Conservation (phyloP, 2,329 filamentous ascomycete genomes). For the Polychaeton citri region DNA sequence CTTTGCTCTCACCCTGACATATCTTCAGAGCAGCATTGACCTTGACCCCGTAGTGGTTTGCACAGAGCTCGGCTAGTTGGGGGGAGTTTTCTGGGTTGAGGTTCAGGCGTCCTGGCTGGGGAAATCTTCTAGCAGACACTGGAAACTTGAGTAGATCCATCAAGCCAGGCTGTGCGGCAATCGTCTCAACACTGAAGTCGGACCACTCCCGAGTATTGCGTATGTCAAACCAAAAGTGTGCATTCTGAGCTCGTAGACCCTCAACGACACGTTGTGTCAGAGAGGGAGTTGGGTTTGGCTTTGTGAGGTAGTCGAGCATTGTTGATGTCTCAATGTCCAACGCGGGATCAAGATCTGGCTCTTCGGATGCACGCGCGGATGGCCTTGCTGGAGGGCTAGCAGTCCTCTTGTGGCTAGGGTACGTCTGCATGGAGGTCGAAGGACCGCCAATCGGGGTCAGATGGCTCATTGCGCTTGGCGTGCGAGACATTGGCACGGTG, state of each 20-base stretch:
- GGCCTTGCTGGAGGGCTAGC: conserved; percentile 26
- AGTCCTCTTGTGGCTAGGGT: conserved; percentile 15
- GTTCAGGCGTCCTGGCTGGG: conserved; percentile 41
- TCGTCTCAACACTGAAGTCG: conserved; percentile 59
- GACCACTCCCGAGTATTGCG: conserved; percentile 77
- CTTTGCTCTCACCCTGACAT: conserved; percentile 56
- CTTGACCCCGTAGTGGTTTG: conserved; percentile 68
- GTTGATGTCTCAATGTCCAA: conserved; percentile 43
- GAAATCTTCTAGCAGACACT: conserved; percentile 49
- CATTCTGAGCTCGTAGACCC: conserved; percentile 55
- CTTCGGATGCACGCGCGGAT: conserved; percentile 26
- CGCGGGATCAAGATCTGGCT: conserved; percentile 24
- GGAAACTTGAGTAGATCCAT: conserved; percentile 52
- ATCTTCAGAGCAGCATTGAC: conserved; percentile 73
- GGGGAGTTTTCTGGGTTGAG: conserved; percentile 58
- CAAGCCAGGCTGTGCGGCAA: conserved; percentile 61
- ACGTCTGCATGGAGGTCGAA: conserved; percentile 16
- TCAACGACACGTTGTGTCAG: conserved; percentile 63
- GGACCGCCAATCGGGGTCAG: conserved; percentile 21
- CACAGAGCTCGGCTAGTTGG: conserved; percentile 62
- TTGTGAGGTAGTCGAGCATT: conserved; percentile 64
- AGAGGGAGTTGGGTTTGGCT: conserved; percentile 66
- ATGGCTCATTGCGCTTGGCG: conserved; percentile 22
- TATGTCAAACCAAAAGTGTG: conserved; percentile 93
- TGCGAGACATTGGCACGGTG: conserved; percentile 16